phyloP scores from a whole-genome alignment of 352 stramenopile genomes.

The Globisporangium sylvaticum region DNA sequence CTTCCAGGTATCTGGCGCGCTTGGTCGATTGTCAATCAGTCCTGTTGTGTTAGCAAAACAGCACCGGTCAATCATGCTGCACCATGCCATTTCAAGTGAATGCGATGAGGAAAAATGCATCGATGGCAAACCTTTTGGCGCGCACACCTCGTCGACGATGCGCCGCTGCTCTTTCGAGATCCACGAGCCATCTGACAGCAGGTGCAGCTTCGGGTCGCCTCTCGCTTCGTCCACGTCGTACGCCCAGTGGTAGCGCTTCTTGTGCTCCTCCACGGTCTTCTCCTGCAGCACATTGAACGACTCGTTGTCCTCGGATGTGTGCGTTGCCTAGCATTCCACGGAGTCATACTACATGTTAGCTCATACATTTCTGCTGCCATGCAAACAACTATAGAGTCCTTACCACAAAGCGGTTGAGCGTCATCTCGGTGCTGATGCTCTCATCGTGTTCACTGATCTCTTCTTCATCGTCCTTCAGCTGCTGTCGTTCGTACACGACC shows the following conservation, averaged over 20 bases:
- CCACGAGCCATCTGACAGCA: constrained; percentile 68
- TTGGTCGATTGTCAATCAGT: constrained; percentile 51
- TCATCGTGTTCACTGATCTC: background rate
- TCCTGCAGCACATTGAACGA: constrained; percentile 74
- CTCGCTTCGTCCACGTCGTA: constrained; percentile 50
- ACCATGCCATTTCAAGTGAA: background rate
- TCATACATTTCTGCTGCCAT: too few relatives aligned
- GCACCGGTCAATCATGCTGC: background rate
- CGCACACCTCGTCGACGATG: constrained; percentile 55
- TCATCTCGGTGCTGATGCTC: constrained; percentile 24
- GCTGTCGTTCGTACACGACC: background rate
- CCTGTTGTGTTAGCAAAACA: constrained; percentile 22
- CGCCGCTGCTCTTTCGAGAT: constrained; percentile 61
- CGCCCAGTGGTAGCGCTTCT: constrained; percentile 73
- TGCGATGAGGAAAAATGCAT: background rate
- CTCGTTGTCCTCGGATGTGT: constrained; percentile 86
- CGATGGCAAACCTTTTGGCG: constrained; percentile 37
- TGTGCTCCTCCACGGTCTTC: constrained; percentile 63
- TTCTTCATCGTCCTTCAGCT: background rate
- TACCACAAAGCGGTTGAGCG: constrained; percentile 72
- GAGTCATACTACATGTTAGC: too few relatives aligned
- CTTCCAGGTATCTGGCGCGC: constrained; percentile 66
- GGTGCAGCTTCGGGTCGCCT: constrained; percentile 62
- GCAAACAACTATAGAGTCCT: background rate
- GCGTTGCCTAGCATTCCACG: constrained; percentile 34